Base-by-base conservation (phyloP, 139 green algal genomes). In the Ettlia oleoabundans region DNA sequence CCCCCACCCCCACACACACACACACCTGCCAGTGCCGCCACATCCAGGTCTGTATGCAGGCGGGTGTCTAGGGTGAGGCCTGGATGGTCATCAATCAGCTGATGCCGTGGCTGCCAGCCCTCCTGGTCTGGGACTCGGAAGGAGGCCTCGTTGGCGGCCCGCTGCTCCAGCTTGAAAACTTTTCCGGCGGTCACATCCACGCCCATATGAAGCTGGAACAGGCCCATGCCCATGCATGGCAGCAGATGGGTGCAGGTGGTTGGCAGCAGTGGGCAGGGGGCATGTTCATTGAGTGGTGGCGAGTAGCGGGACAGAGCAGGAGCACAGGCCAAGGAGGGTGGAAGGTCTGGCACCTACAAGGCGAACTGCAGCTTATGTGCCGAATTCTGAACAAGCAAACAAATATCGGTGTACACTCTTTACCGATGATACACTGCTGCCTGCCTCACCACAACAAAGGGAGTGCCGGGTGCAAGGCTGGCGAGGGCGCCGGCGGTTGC, bases 41-140 rank as follows among this genome's bases (percentile, higher is more conserved):
- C 51, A 26, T 74, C 63, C 51, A 82, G 64, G 33, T 65, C 33
- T 1, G 77, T 82, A 13, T 30, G 32, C 33, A 82, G 43, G 32
- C 35, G 64, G 3, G 77, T 58, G 64, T 0, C 15, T 2, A 74
- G 47, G 42, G 43, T 61, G 64, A 35, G 41, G 4, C 64, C 43
- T 1, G 43, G 70, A 28, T 43, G 75, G 40, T 55, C 26, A 6
- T 73, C 70, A 19, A 86, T 63, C 51, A 53, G 28, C 33, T 65
- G 24, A 8, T 47, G 5, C 33, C 6, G 32, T 22, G 86, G 84
- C 76, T 85, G 72, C 30, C 37, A 87, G 21, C 84, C 79, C 5
- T 40, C 40, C 33, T 69, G 26, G 67, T 89, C 86, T 32, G 88
- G 87, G 9, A 88, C 62, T 0, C 88, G 78, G 61, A 92, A 92